Base-by-base conservation (phyloP, 2,329 filamentous ascomycete genomes). In the Sphaceloma murrayae region DNA sequence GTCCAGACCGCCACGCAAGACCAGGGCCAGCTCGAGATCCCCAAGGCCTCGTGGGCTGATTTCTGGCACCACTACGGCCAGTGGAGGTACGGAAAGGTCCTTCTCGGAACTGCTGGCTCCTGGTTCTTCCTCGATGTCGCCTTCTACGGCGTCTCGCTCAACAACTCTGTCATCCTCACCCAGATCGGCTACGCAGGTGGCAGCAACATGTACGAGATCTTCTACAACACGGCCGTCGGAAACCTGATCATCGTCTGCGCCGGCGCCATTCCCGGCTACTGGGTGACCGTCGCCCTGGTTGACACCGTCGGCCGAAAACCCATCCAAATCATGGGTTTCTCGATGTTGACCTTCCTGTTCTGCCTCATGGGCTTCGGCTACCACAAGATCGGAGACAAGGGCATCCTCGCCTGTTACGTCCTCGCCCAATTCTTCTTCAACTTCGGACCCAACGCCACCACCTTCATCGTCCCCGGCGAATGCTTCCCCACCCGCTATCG, bases 191-290 rank as follows among this genome's bases (percentile, higher is more conserved):
- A 79, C 64, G 77, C 77, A 14, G 78, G 78, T 9, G 79, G 79
- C 7, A 57, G 56, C 45, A 76, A 72, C 50, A 75, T 83, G 21
- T 87, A 87, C 65, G 61, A 84, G 52, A 72, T 70, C 58, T 71
- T 86, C 49, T 79, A 78, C 67, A 84, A 83, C 63, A 85, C 78
- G 5, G 81, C 83, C 39, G 73, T 85, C 14, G 84, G 84, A 7
- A 87, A 89, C 65, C 65, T 88, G 53, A 85, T 88, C 52, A 73
- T 88, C 40, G 78, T 87, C 53, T 77, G 82, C 48, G 83, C 84
- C 3, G 84, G 83, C 46, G 80, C 84, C 36, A 82, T 88, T 10
- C 84, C 84, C 0, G 84, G 84, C 10, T 88, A 88, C 68, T 88
- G 83, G 83, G 74, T 85, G 11, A 84, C 82, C 0, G 82, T 87